These are phyloP conservation scores for Fusarium sp. DNA, from an alignment of 2,329 filamentous ascomycete species.

Conservation along the genomic window DNA sequence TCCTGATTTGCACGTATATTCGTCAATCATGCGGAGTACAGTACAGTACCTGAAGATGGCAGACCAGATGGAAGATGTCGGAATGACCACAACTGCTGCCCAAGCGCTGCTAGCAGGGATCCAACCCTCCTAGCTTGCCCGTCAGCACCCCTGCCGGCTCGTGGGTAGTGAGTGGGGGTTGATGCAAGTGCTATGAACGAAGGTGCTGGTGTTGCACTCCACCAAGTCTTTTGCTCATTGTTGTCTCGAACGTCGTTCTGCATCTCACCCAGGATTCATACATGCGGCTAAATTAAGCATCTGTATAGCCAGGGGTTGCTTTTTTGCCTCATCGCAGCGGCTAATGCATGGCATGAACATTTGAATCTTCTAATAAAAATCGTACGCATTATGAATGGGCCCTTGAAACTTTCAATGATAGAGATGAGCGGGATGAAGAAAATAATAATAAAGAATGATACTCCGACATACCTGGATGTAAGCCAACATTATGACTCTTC, in stretches of 20 bases:
- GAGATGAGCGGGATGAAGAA: neutral
- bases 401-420: neutral
- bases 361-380: conserved; percentile 45
- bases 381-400: conserved; percentile 12
- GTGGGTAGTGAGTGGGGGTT: conserved; percentile 45
- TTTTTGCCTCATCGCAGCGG: conserved; percentile 23
- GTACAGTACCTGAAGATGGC: conserved; percentile 2
- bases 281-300: conserved; percentile 47
- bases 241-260: conserved; percentile 39
- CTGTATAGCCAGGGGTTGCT: conserved; percentile 36
- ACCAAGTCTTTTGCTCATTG: conserved; percentile 24
- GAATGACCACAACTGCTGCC: conserved; percentile 33
- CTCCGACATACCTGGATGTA: neutral
- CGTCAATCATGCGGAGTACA: neutral
- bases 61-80: conserved; percentile 39
- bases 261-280: conserved; percentile 31
- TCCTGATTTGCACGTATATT: neutral
- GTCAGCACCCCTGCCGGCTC: conserved; percentile 40
- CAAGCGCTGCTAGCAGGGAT: conserved; percentile 19
- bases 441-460: neutral
- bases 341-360: conserved; percentile 35
- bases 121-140: conserved; percentile 21
- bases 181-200: conserved; percentile 44
- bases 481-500: conserved; percentile 1
- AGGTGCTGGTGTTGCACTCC: conserved; percentile 26